Conservation (phyloP, 768 basidiomycete genomes). For the Termitomyces sp. region DNA sequence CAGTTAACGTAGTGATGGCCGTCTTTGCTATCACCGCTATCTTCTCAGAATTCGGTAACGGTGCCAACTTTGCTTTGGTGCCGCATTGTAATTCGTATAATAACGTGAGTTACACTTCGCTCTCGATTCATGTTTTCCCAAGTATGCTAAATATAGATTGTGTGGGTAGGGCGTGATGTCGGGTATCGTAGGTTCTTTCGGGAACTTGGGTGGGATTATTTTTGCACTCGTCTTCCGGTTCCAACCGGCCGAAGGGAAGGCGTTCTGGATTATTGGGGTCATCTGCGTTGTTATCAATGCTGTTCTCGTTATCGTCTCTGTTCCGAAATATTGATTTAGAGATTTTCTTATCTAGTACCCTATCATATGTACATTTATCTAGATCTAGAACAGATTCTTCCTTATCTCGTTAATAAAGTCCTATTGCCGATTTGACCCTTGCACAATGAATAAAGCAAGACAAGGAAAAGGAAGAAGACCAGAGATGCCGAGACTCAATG, state of each 20-base stretch:
- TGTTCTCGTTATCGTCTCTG: slow-evolving; percentile 20
- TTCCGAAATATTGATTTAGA: slow-evolving; percentile 18
- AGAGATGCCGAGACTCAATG: background rate
- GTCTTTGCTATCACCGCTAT: slow-evolving; percentile 37
- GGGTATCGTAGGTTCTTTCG: slow-evolving; percentile 33
- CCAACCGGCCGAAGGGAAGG: slow-evolving; percentile 34
- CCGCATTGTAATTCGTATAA: slow-evolving; percentile 45
- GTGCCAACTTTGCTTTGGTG: slow-evolving; percentile 47
- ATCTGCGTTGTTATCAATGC: slow-evolving; percentile 32
- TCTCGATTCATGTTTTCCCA: background rate
- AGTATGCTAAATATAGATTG: background rate
- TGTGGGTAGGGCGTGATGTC: slow-evolving; percentile 27
- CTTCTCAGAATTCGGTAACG: slow-evolving; percentile 43
- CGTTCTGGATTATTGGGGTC: slow-evolving; percentile 44
- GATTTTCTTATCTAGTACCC: background rate
- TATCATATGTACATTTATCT: too few species aligned
- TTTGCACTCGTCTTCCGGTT: slow-evolving; percentile 48
- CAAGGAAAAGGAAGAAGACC: background rate
- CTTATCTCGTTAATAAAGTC: background rate
- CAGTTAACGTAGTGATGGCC: slow-evolving; percentile 33
- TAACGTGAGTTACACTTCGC: slow-evolving; percentile 13
- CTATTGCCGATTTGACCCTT: background rate
- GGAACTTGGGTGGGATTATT: slow-evolving; percentile 41
- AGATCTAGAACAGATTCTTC: too few species aligned
- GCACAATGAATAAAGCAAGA: background rate